Percentiles rank a stretch among this genome's conserved stretches.
These are phyloP conservation scores for Schoenoplectus triqueter DNA, from an alignment of 202 grass and related monocot genomes.

Conservation along the genomic window DNA sequence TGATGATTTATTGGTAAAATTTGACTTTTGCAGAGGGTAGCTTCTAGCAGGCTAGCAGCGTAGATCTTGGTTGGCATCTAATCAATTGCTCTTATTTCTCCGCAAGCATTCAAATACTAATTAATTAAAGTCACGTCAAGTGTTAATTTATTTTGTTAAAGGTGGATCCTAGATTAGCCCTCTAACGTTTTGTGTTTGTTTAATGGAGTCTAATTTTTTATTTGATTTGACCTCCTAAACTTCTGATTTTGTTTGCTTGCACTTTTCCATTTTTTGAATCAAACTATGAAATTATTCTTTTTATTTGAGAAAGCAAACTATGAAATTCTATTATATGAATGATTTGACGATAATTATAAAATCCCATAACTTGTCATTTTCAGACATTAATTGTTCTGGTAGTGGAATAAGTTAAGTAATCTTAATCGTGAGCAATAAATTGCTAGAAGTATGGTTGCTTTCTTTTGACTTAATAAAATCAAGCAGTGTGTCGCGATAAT, in stretches of 20 bases:
- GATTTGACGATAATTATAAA: not conserved
- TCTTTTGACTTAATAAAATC: not conserved
- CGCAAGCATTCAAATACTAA: constrained; percentile 26
- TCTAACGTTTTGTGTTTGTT: not conserved
- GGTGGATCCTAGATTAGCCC: not conserved
- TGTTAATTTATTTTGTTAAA: not conserved
- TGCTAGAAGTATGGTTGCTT: not conserved
- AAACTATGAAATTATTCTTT: too few relatives aligned
- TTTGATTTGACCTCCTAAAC: constrained; percentile 33
- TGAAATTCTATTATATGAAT: not conserved
- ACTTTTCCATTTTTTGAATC: not conserved
- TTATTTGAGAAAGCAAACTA: too few relatives aligned
- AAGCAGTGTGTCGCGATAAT: not conserved
- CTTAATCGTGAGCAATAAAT: not conserved
- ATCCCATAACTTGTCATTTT: not conserved
- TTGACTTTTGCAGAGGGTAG: constrained; percentile 13
- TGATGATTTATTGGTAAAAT: constrained; percentile 25
- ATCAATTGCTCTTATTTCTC: constrained; percentile 3
- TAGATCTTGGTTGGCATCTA: constrained; percentile 27
- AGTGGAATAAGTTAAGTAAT: not conserved
- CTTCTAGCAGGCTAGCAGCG: not conserved
- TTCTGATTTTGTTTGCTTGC: constrained; percentile 26
- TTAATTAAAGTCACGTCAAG: constrained; percentile 25
- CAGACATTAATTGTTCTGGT: not conserved
- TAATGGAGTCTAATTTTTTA: not conserved